Percentiles rank a stretch among this genome's conserved stretches.
phyloP scores from a whole-genome alignment of 1,284 basidiomycete genomes.

The Retiboletus flavoniger region DNA sequence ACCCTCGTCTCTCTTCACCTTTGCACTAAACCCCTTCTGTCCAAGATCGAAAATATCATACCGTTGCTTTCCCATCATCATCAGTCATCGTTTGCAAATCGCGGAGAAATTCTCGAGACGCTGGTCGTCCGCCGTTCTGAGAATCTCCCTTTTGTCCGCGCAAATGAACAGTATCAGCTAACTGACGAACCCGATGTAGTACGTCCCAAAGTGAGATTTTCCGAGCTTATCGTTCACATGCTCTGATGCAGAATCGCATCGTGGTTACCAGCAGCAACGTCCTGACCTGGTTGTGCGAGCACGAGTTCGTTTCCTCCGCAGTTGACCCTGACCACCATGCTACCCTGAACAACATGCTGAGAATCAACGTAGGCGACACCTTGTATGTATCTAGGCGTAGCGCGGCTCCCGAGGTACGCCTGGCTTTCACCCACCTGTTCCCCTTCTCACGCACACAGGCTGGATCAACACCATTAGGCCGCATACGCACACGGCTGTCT shows the following conservation, averaged over 20 bases:
- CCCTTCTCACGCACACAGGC: constrained; percentile 50
- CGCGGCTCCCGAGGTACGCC: constrained; percentile 45
- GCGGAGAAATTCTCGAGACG: constrained; percentile 53
- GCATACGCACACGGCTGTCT: constrained; percentile 67
- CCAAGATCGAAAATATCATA: constrained; percentile 54
- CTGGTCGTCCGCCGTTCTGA: constrained; percentile 47
- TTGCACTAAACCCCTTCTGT: constrained; percentile 20
- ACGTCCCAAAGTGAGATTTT: constrained; percentile 14
- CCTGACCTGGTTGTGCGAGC: constrained; percentile 47
- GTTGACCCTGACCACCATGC: constrained; percentile 26
- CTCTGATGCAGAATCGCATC: constrained; percentile 46
- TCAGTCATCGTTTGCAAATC: constrained; percentile 37
- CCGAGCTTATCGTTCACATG: constrained; percentile 12
- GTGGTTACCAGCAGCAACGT: constrained; percentile 43
- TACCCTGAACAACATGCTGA: constrained; percentile 30
- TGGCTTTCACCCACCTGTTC: constrained; percentile 5
- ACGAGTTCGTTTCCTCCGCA: constrained; percentile 31
- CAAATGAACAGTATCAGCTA: constrained; percentile 37
- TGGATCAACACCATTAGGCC: constrained; percentile 81
- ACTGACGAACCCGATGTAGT: constrained; percentile 39
- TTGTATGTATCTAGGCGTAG: constrained; percentile 50
- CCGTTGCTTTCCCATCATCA: constrained; percentile 42
- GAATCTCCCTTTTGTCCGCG: constrained; percentile 41
- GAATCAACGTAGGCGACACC: constrained; percentile 41
- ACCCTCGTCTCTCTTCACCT: not conserved